Percentiles rank a stretch among this genome's conserved stretches.
Conservation (phyloP, 768 basidiomycete genomes). For the Cyclocybe cylindracea region DNA sequence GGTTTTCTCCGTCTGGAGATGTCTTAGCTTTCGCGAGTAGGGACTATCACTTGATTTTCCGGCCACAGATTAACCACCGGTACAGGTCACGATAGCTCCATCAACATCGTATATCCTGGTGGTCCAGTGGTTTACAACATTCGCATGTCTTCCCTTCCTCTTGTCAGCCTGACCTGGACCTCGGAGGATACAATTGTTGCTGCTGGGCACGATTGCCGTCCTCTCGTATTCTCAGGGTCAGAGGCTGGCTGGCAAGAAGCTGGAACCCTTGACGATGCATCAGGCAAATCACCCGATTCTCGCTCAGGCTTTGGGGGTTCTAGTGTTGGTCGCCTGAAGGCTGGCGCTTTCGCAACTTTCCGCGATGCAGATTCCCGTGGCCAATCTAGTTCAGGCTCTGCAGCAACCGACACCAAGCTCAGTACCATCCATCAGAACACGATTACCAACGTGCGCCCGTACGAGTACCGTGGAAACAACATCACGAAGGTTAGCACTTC, state of each 20-base stretch:
- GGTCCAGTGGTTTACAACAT: constrained; percentile 74
- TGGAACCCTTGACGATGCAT: constrained; percentile 86
- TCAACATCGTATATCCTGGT: constrained; percentile 89
- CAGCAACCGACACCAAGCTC: constrained; percentile 68
- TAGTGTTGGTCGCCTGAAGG: constrained; percentile 78
- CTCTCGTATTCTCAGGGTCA: constrained; percentile 79
- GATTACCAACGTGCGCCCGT: constrained; percentile 87
- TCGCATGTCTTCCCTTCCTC: constrained; percentile 76
- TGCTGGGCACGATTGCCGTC: constrained; percentile 98
- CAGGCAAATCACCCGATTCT: constrained; percentile 43
- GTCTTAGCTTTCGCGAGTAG: constrained; percentile 89
- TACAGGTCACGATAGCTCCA: constrained; percentile 93
- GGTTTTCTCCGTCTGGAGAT: constrained; percentile 97
- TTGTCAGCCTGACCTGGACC: constrained; percentile 84
- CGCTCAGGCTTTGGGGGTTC: constrained; percentile 48
- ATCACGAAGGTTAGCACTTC: constrained; percentile 84
- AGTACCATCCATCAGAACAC: constrained; percentile 97
- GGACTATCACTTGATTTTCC: constrained; percentile 23
- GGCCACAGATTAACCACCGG: background rate
- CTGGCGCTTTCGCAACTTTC: constrained; percentile 94
- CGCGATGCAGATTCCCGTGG: constrained; percentile 86
- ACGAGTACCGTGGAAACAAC: constrained; percentile 55
- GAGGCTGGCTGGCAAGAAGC: constrained; percentile 76
- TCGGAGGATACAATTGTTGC: constrained; percentile 82
- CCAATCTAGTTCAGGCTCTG: constrained; percentile 32